phyloP scores from a whole-genome alignment of 1,139 yeast species.

The Geotrichum phurueaensis region DNA sequence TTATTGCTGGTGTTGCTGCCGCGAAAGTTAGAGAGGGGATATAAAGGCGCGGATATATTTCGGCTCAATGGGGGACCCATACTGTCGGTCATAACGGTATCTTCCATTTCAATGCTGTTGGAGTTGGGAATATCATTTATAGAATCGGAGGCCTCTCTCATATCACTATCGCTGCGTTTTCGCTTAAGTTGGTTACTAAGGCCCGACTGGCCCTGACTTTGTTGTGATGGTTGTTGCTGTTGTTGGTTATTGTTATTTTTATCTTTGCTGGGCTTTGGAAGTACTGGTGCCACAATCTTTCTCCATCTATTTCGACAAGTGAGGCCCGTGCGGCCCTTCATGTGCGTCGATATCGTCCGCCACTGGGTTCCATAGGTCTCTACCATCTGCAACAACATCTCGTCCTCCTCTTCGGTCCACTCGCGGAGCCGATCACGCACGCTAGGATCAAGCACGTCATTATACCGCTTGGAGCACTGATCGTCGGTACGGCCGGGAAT shows the following conservation, averaged over 20 bases:
- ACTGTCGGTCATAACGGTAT: slow-evolving; percentile 11
- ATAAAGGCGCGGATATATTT: not conserved
- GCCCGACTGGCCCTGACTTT: not conserved
- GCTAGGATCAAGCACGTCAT: slow-evolving; percentile 80
- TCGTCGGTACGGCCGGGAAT: slow-evolving; percentile 88
- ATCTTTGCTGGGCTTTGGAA: slow-evolving; percentile 29
- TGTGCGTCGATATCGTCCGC: slow-evolving; percentile 69
- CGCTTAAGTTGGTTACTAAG: not conserved
- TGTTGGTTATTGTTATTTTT: slow-evolving; percentile 36
- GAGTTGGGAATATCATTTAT: not conserved
- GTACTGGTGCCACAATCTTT: slow-evolving; percentile 71
- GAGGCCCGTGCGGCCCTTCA: slow-evolving; percentile 77
- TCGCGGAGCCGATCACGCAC: slow-evolving; percentile 71
- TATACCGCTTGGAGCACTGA: slow-evolving; percentile 88
- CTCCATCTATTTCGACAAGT: slow-evolving; percentile 94
- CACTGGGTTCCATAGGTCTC: slow-evolving; percentile 80
- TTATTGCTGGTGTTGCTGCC: slow-evolving; percentile 6
- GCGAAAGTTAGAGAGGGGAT: slow-evolving; percentile 4
- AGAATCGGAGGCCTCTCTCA: not conserved
- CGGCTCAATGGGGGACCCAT: slow-evolving; percentile 2
- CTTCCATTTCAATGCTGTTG: slow-evolving; percentile 1
- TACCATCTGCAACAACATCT: slow-evolving; percentile 57
- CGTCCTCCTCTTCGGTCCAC: slow-evolving; percentile 78
- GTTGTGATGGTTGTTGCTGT: slow-evolving; percentile 25
- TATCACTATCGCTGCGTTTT: slow-evolving; percentile 21